phyloP scores from a whole-genome alignment of 75 land plant genomes.

The Selaginella tamariscina region DNA sequence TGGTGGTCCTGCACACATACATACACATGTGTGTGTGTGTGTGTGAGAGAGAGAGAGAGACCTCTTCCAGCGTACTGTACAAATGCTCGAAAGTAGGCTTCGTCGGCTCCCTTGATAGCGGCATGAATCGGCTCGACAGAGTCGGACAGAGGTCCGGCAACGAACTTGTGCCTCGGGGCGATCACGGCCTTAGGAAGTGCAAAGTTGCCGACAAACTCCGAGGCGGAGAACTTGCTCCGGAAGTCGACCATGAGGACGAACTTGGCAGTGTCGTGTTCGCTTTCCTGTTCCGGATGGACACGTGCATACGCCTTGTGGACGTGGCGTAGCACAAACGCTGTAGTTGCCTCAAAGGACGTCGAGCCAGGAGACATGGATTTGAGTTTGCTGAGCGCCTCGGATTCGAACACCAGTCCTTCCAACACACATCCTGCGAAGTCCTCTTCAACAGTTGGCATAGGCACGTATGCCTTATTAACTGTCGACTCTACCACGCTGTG shows the following conservation, averaged over 20 bases:
- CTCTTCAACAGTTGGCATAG: not conserved
- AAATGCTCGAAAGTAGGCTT: not conserved
- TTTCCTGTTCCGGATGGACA: not conserved
- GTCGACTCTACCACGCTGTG: not conserved
- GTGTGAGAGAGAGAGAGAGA: too few relatives aligned
- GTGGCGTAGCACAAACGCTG: conserved; percentile 3
- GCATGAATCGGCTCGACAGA: not conserved
- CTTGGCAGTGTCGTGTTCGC: not conserved
- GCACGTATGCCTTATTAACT: not conserved
- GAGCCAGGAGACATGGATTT: conserved; percentile 6
- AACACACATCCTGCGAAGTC: not conserved
- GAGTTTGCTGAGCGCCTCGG: not conserved
- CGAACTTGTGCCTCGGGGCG: not conserved
- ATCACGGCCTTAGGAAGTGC: not conserved
- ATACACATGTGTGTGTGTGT: too few relatives aligned
- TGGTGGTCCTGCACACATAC: not conserved
- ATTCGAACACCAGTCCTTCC: not conserved
- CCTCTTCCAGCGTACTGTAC: not conserved
- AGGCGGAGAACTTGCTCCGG: not conserved
- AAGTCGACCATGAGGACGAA: conserved; percentile 5
- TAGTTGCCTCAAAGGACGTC: conserved; percentile 3
- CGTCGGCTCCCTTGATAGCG: not conserved
- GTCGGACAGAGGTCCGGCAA: not conserved
- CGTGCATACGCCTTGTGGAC: not conserved
- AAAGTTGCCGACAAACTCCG: not conserved